Evolutionary conservation across 306 rosid species (phyloP).

Genomic region (Prosopis cineraria): DNA sequence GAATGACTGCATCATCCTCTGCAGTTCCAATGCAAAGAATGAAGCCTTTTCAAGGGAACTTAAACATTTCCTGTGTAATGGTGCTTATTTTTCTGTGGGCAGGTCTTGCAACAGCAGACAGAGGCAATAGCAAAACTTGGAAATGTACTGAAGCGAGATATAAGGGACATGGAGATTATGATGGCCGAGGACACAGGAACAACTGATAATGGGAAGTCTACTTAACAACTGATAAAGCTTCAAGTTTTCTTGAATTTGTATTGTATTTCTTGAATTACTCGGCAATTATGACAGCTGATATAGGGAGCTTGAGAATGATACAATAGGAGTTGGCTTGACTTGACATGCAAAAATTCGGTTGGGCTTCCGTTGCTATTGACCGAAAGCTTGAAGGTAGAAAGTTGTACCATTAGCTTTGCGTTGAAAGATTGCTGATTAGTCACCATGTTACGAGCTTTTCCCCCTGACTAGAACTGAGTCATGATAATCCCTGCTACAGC

Average conservation of each 20-base stretch:
- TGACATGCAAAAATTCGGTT: not conserved
- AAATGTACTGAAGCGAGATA: conserved; percentile 84
- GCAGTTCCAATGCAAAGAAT: too few relatives aligned
- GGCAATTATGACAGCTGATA: conserved; percentile 5
- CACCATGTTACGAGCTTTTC: not conserved
- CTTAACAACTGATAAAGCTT: conserved; percentile 3
- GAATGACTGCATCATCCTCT: too few relatives aligned
- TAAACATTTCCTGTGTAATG: too few relatives aligned
- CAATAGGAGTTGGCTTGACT: not conserved
- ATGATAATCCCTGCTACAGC: too few relatives aligned
- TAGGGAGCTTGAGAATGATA: not conserved
- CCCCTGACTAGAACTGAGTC: too few relatives aligned
- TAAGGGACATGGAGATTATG: conserved; percentile 88
- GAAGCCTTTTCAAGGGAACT: not conserved
- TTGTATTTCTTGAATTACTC: not conserved
- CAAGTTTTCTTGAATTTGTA: not conserved
- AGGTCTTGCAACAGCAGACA: conserved; percentile 96
- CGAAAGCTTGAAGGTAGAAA: not conserved
- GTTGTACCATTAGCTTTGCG: not conserved
- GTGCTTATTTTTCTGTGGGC: conserved; percentile 31
- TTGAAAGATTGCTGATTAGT: not conserved
- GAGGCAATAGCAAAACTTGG: conserved; percentile 95
- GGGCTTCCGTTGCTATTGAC: not conserved
- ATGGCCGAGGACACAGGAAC: conserved; percentile 64
- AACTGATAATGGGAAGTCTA: conserved; percentile 36